These are phyloP conservation scores for Solanum chilense DNA, from an alignment of 257 asterid genomes.

Conservation along the genomic window DNA sequence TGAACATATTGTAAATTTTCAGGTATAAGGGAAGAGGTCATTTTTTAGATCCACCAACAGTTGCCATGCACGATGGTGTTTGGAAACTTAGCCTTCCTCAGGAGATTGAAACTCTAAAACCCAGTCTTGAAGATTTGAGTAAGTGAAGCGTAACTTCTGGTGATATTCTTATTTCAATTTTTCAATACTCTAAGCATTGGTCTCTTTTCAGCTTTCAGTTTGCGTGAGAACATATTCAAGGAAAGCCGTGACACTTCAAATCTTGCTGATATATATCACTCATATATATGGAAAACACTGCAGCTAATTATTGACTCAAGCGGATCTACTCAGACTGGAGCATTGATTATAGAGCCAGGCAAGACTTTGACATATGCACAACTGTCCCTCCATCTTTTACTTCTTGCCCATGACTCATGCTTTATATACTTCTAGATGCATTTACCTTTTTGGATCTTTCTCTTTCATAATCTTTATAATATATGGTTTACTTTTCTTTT, in stretches of 20 bases:
- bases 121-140: conserved; percentile 36
- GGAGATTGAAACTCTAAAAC: conserved; percentile 34
- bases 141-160: conserved; percentile 20
- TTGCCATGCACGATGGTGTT: conserved; percentile 41
- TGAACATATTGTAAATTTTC: conserved; percentile 4
- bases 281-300: conserved; percentile 40
- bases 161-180: neutral
- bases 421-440: neutral
- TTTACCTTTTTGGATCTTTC: neutral
- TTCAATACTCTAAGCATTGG: neutral
- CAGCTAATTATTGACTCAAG: conserved; percentile 21
- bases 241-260: conserved; percentile 52
- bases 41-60: conserved; percentile 89
- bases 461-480: neutral
- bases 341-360: conserved; percentile 92
- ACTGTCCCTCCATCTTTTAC: neutral
- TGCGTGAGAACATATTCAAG: conserved; percentile 59
- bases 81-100: conserved; percentile 76
- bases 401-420: neutral
- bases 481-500: neutral
- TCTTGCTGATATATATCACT: conserved; percentile 46
- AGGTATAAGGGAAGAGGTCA: conserved; percentile 94
- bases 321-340: conserved; percentile 45
- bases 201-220: conserved; percentile 52
- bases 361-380: conserved; percentile 7